These are phyloP conservation scores for Xylaria sp. DNA, from an alignment of 2,329 filamentous ascomycete genomes.

Conservation along the genomic window DNA sequence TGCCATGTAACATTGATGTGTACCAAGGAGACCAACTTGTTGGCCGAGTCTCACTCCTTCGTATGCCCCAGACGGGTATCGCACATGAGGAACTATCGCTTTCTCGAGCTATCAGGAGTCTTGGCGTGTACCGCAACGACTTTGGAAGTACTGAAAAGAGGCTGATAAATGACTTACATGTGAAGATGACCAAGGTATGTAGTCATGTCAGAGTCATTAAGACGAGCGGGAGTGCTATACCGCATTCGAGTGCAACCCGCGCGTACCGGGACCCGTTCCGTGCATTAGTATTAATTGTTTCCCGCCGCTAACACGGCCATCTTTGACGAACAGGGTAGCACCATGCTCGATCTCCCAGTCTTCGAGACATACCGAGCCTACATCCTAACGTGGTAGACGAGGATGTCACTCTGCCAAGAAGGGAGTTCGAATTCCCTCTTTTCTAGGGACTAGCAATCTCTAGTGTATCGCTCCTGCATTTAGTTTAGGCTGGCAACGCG, in stretches of 20 bases:
- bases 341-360: conserved; percentile 34
- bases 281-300: conserved; percentile 1
- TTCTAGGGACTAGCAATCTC: not conserved
- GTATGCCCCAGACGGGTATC: conserved; percentile 51
- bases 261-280: not conserved
- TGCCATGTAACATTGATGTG: conserved; percentile 53
- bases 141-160: conserved; percentile 19
- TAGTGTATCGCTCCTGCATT: not conserved
- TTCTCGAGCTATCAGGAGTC: conserved; percentile 27
- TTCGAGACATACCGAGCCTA: conserved; percentile 31
- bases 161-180: conserved; percentile 34
- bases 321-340: conserved; percentile 27
- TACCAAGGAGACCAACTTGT: conserved; percentile 46
- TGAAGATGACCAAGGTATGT: conserved; percentile 40
- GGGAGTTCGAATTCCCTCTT: conserved; percentile 36
- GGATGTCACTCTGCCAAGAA: conserved; percentile 32
- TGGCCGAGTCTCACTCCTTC: conserved; percentile 51
- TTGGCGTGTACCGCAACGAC: conserved; percentile 19
- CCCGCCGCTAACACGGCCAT: conserved; percentile 11
- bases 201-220: not conserved
- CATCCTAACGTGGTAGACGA: conserved; percentile 35
- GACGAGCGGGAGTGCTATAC: not conserved
- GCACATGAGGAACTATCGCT: conserved; percentile 51
- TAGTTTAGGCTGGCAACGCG: not conserved
- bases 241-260: not conserved